Evolutionary conservation across 2,329 filamentous ascomycete species (phyloP).

Genomic region (Apiospora malaysiana): DNA sequence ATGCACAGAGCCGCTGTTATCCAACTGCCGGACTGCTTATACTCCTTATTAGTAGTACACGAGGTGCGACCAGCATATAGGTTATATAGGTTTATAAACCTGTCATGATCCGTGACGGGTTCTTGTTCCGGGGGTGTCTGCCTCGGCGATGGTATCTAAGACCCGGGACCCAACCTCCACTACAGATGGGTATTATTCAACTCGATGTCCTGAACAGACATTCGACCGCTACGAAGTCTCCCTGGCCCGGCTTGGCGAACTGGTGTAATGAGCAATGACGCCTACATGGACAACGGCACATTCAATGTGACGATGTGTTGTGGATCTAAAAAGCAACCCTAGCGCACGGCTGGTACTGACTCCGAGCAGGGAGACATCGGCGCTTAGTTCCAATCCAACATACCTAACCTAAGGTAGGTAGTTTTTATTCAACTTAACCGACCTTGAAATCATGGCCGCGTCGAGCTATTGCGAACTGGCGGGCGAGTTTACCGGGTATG

Average conservation of each 20-base stretch:
- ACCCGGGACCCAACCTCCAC: not conserved
- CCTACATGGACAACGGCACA: not conserved
- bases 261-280: not conserved
- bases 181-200: not conserved
- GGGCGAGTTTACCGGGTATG: not conserved
- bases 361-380: not conserved
- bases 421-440: not conserved
- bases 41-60: not conserved
- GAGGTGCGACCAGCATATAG: not conserved
- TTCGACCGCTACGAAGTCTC: not conserved
- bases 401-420: no score
- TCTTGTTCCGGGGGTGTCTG: not conserved
- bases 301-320: not conserved
- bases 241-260: not conserved
- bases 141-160: not conserved
- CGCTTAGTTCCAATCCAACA: not conserved
- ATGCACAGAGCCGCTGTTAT: not conserved
- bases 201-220: not conserved
- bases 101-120: not conserved
- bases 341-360: constrained; percentile 1
- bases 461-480: not conserved
- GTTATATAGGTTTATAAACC: not conserved
- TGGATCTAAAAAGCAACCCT: constrained; percentile 6
- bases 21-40: not conserved
- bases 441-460: not conserved